Evolutionary conservation across 2,329 filamentous ascomycete species (phyloP).

Genomic region (Fusarium sulawesiense): DNA sequence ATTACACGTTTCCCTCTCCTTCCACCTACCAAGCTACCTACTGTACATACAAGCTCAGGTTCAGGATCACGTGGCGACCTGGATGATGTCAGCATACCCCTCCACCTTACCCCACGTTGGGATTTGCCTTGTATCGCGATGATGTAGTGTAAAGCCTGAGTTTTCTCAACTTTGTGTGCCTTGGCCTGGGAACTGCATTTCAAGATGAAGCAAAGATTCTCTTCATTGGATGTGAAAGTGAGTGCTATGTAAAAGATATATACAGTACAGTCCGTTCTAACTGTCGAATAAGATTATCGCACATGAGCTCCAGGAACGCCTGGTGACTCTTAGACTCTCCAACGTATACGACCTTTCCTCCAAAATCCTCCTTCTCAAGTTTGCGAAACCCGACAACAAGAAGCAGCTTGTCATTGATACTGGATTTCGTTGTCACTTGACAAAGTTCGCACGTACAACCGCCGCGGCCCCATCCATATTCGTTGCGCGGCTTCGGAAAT

Average conservation of each 20-base stretch:
- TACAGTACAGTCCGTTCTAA: slow-evolving; percentile 5
- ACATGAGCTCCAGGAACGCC: slow-evolving; percentile 84
- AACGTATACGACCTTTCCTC: slow-evolving; percentile 98
- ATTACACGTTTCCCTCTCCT: not conserved
- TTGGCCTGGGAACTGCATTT: slow-evolving; percentile 5
- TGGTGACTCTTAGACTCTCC: slow-evolving; percentile 83
- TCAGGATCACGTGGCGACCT: slow-evolving; percentile 21
- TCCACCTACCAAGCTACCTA: not conserved
- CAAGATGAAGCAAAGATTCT: slow-evolving; percentile 82
- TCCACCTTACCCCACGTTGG: slow-evolving; percentile 30
- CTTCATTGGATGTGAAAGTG: slow-evolving; percentile 81
- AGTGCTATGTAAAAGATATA: not conserved
- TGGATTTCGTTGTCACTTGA: slow-evolving; percentile 95
- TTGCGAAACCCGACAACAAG: slow-evolving; percentile 88
- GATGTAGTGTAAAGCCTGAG: slow-evolving; percentile 25
- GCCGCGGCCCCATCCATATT: slow-evolving; percentile 87
- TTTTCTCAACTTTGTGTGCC: slow-evolving; percentile 26
- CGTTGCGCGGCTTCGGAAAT: slow-evolving; percentile 86
- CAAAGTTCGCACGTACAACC: slow-evolving; percentile 87
- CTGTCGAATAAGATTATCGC: slow-evolving; percentile 78
- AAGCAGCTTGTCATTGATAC: slow-evolving; percentile 94
- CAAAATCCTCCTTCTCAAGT: slow-evolving; percentile 95
- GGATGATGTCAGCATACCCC: slow-evolving; percentile 39
- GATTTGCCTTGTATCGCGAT: slow-evolving; percentile 14
- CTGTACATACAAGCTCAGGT: not conserved